phyloP scores from a whole-genome alignment of 306 rosid genomes.

The barrel medic (Medicago truncatula) region MtrunA17r5.0-ANR NC_053046.1:39226001-39226500 shows the following conservation, averaged over 20 bases:
- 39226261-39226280: not conserved
- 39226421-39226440: not conserved
- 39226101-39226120: not conserved
- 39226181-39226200: not conserved
- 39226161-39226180: too few species aligned
- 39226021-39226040: not conserved
- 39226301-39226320: constrained; percentile 81
- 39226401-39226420: constrained; percentile 69
- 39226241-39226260: not conserved
- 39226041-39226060: not conserved
- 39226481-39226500: not conserved
- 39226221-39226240: not conserved
- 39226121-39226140: too few species aligned
- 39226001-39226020: not conserved
- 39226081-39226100: too few species aligned
- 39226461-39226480: not conserved
- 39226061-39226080: too few species aligned
- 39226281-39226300: not conserved
- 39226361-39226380: constrained; percentile 71
- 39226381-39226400: constrained; percentile 85
- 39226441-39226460: not conserved
- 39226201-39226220: not conserved
- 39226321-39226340: constrained; percentile 65
- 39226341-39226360: constrained; percentile 76
- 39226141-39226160: too few species aligned